These are phyloP conservation scores for Boechera stricta DNA, from an alignment of 345 rosid genomes.

Conservation along the genomic window DNA sequence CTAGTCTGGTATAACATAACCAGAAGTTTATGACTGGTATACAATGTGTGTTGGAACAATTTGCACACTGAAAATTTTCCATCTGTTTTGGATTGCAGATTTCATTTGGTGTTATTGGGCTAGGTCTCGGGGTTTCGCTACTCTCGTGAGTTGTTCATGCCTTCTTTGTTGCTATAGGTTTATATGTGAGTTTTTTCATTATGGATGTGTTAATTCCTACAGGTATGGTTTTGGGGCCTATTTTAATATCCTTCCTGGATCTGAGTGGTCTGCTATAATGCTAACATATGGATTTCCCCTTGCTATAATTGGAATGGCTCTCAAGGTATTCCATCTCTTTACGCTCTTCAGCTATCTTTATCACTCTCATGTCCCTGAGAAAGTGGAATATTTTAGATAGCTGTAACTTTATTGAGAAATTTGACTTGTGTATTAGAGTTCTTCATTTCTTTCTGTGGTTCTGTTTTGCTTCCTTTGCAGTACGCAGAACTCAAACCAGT, in stretches of 20 bases:
- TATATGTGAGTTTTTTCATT: conserved; percentile 1
- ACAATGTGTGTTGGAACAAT: background rate
- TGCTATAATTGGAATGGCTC: conserved; percentile 97
- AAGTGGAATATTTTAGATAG: background rate
- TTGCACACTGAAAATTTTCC: background rate
- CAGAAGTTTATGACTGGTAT: background rate
- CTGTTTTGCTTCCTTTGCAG: conserved; percentile 50
- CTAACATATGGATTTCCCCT: conserved; percentile 97
- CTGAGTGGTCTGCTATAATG: conserved; percentile 98
- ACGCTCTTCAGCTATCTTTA: background rate
- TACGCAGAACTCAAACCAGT: conserved; percentile 98
- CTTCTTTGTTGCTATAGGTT: conserved; percentile 12
- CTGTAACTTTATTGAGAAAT: background rate
- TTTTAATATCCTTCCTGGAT: conserved; percentile 89
- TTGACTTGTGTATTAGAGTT: conserved; percentile 14
- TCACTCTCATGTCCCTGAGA: background rate
- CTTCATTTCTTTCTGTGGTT: background rate
- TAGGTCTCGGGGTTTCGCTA: conserved; percentile 77
- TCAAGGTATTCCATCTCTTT: conserved; percentile 64
- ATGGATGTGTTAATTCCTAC: conserved; percentile 29
- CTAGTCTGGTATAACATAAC: too few relatives aligned
- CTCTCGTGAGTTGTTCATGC: conserved; percentile 67
- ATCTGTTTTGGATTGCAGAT: conserved; percentile 57
- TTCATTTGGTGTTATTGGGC: conserved; percentile 90
- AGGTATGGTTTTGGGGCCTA: conserved; percentile 98